These are phyloP conservation scores for Pythium vanterpoolii DNA, from an alignment of 352 stramenopile species.

Conservation along the genomic window DNA sequence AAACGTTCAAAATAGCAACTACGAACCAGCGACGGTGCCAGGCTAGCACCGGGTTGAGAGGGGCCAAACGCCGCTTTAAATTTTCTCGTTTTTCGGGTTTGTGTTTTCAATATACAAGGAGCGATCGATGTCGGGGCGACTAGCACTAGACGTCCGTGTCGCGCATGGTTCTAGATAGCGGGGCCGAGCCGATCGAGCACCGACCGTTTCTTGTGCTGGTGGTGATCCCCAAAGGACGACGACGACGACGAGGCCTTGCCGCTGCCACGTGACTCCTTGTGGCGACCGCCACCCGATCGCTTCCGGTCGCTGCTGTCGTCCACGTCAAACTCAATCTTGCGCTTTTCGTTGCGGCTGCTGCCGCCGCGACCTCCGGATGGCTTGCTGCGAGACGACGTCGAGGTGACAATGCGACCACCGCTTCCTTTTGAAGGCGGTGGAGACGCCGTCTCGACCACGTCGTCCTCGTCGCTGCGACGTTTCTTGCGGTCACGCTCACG, in stretches of 20 bases:
- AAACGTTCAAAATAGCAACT: background rate
- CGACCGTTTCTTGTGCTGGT: conserved; percentile 79
- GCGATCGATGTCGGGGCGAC: no score
- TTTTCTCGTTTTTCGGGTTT: background rate
- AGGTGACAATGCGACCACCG: conserved; percentile 49
- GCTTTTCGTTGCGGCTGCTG: conserved; percentile 22
- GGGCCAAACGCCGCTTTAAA: background rate
- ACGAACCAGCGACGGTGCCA: background rate
- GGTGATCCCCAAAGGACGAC: conserved; percentile 56
- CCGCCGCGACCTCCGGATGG: conserved; percentile 9
- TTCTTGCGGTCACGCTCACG: conserved; percentile 45
- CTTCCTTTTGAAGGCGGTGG: no score
- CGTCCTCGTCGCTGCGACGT: conserved; percentile 13
- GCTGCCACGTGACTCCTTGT: conserved; percentile 31
- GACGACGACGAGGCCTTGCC: conserved; percentile 25
- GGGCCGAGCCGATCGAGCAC: conserved; percentile 80
- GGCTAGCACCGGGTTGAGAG: background rate
- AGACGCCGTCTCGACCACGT: conserved; percentile 21
- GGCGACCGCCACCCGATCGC: conserved; percentile 14
- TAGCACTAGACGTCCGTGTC: no score
- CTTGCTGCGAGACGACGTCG: conserved; percentile 30
- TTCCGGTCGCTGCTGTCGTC: conserved; percentile 43
- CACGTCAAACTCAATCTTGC: conserved; percentile 54
- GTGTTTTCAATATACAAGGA: background rate
- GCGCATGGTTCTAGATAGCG: conserved; percentile 53